Conservation (phyloP, 306 rosid species). For the Glycine latifolia region DNA sequence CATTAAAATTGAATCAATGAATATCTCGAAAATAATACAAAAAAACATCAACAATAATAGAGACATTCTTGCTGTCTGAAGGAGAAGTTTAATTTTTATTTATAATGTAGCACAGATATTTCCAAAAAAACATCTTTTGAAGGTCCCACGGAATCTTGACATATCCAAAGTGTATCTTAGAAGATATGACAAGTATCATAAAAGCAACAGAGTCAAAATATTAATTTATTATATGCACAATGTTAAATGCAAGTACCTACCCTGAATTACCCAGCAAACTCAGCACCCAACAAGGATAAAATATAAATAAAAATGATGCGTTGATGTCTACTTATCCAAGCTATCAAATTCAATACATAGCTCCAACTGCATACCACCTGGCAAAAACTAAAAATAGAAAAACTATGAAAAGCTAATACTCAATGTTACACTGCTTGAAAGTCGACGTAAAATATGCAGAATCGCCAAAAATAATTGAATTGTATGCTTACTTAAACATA, state of each 20-base stretch:
- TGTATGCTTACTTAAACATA: not conserved
- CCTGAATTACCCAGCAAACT: not conserved
- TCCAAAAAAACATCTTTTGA: not conserved
- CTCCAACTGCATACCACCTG: constrained; percentile 15
- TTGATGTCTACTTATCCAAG: not conserved
- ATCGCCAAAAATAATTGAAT: not conserved
- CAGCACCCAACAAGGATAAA: constrained; percentile 1
- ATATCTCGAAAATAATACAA: constrained; percentile 20
- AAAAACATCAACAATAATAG: not conserved
- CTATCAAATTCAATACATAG: constrained; percentile 15
- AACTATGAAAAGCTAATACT: constrained; percentile 2
- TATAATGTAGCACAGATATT: not conserved
- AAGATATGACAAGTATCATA: constrained; percentile 11
- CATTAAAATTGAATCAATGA: not conserved
- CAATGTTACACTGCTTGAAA: constrained; percentile 16
- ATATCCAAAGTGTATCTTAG: constrained; percentile 21
- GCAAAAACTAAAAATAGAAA: constrained; percentile 25
- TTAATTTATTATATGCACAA: not conserved
- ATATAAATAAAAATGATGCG: constrained; percentile 22
- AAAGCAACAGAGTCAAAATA: constrained; percentile 5
- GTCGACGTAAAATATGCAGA: not conserved
- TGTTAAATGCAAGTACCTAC: constrained; percentile 10
- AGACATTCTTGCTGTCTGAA: constrained; percentile 14
- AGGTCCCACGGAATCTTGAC: not conserved
- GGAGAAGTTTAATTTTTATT: constrained; percentile 4